Conservation (phyloP, 306 rosid species). For the Quercus gilva region DNA sequence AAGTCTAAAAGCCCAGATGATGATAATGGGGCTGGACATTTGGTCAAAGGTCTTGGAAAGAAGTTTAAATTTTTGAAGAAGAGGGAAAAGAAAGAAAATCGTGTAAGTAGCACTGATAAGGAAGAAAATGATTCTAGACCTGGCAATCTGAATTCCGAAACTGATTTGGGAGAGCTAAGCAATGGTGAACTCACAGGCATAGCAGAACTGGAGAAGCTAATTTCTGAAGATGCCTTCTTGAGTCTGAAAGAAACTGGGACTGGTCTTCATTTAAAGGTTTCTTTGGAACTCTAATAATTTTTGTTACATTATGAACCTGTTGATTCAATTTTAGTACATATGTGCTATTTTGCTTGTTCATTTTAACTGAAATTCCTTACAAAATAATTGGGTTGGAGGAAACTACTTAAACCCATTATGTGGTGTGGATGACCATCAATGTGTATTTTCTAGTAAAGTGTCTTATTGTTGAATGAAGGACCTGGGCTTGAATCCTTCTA, state of each 20-base stretch:
- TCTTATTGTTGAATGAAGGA: no score
- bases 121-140: slow-evolving; percentile 41
- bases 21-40: slow-evolving; percentile 49
- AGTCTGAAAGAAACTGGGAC: slow-evolving; percentile 79
- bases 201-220: slow-evolving; percentile 49
- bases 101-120: slow-evolving; percentile 16
- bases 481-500: no score
- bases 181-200: slow-evolving; percentile 38
- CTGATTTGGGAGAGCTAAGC: slow-evolving; percentile 37
- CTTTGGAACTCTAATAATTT: slow-evolving; percentile 13
- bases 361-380: neutral
- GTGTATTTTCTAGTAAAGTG: no score
- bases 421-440: no score
- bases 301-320: neutral
- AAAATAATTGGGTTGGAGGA: neutral
- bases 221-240: slow-evolving; percentile 62
- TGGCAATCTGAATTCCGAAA: slow-evolving; percentile 13
- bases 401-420: no score
- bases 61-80: slow-evolving; percentile 78
- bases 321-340: neutral
- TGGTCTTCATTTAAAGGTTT: slow-evolving; percentile 83
- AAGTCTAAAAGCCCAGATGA: slow-evolving; percentile 28
- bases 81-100: slow-evolving; percentile 60
- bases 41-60: slow-evolving; percentile 84
- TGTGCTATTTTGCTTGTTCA: neutral